A percentile compares a stretch with the other conserved stretches of the same genome.
Evolutionary conservation across 1,284 basidiomycete genomes (phyloP).

Genomic region (Sutorius eximius): DNA sequence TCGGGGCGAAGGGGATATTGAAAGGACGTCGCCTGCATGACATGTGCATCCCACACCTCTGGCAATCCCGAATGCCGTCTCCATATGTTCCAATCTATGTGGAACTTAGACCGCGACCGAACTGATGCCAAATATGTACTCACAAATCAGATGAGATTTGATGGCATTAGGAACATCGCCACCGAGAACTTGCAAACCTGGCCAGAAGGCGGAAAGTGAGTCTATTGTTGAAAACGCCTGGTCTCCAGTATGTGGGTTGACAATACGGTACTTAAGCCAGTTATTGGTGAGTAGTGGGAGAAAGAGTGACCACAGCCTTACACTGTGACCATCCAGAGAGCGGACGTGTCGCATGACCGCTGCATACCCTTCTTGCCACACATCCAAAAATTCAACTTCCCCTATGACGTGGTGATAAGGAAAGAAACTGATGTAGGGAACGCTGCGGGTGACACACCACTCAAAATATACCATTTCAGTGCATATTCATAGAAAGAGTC

Average conservation of each 20-base stretch:
- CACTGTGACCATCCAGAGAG: conserved; percentile 84
- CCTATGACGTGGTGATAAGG: conserved; percentile 44
- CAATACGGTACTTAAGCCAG: conserved; percentile 64
- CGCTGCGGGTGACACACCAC: conserved; percentile 52
- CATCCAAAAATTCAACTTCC: conserved; percentile 84
- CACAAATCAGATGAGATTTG: conserved; percentile 80
- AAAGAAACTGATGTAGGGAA: neutral
- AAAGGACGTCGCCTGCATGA: conserved; percentile 68
- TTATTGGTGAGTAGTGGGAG: conserved; percentile 1
- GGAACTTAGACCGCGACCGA: neutral
- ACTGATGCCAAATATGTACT: conserved; percentile 28
- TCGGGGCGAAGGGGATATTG: conserved; percentile 90
- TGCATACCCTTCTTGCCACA: conserved; percentile 90
- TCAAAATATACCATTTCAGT: conserved; percentile 85
- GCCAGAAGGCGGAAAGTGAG: conserved; percentile 86
- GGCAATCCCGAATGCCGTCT: conserved; percentile 80
- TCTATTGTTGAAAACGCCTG: conserved; percentile 72
- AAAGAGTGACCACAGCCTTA: conserved; percentile 36
- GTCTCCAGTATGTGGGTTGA: conserved; percentile 78
- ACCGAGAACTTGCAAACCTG: conserved; percentile 83
- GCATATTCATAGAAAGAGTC: conserved; percentile 95
- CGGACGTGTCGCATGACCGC: conserved; percentile 86
- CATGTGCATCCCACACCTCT: conserved; percentile 85
- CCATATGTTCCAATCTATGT: conserved; percentile 88
- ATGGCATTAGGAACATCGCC: conserved; percentile 90